Evolutionary conservation across 2,329 filamentous ascomycete species (phyloP).

Genomic region (Scopulariopsis brevicaulis): DNA sequence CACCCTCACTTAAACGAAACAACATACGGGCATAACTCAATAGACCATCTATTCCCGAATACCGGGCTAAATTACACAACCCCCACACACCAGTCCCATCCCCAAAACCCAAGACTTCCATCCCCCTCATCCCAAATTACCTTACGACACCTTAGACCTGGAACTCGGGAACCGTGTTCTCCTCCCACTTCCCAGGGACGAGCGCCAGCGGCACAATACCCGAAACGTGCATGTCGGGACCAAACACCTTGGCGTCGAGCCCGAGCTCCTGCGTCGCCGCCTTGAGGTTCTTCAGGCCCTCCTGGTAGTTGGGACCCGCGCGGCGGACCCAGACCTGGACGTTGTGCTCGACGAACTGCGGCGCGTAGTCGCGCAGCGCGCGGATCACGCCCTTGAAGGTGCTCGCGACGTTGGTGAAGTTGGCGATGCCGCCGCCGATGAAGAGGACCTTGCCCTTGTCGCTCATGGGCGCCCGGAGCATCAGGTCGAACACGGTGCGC

Average conservation of each 20-base stretch:
- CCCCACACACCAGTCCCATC: background rate
- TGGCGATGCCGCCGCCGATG: conserved; percentile 99
- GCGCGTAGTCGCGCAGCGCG: conserved; percentile 81
- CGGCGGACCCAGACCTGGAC: conserved; percentile 91
- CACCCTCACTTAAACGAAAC: background rate
- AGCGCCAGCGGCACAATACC: conserved; percentile 94
- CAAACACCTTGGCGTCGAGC: conserved; percentile 55
- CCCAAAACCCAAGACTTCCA: background rate
- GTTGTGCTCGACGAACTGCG: conserved; percentile 85
- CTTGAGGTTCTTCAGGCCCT: conserved; percentile 99
- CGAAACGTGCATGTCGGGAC: conserved; percentile 86
- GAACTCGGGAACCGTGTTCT: conserved; percentile 51
- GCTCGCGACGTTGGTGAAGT: conserved; percentile 99
- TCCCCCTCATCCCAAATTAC: background rate
- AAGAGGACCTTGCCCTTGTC: conserved; percentile 96
- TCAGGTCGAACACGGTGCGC: conserved; percentile 89
- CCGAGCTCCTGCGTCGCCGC: conserved; percentile 86
- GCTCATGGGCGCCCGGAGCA: conserved; percentile 79
- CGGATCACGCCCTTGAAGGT: conserved; percentile 99
- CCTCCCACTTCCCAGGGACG: conserved; percentile 51
- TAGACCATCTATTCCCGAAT: background rate
- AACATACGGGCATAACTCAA: background rate
- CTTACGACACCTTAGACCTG: conserved; percentile 28
- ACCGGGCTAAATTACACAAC: background rate
- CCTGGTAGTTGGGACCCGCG: conserved; percentile 94